These are phyloP conservation scores for Fusarium humuli DNA, from an alignment of 2,329 filamentous ascomycete species.

Conservation along the genomic window DNA sequence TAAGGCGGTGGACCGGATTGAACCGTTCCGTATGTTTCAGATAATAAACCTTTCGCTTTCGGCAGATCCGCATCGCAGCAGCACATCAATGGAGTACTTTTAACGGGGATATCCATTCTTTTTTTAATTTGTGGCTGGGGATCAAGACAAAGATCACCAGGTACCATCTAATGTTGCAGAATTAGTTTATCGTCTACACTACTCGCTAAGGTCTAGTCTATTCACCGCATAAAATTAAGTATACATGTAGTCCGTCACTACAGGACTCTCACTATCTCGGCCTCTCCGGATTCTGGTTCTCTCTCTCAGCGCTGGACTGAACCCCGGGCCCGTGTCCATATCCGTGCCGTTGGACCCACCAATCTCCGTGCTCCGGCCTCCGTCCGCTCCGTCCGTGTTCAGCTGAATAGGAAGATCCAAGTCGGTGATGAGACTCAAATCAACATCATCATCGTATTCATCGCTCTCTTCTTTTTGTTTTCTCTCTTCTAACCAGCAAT, in stretches of 20 bases:
- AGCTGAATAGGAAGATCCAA: conserved; percentile 22
- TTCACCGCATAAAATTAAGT: conserved; percentile 11
- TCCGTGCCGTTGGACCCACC: conserved; percentile 20
- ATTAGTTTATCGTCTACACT: background rate
- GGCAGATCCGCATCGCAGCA: conserved; percentile 3
- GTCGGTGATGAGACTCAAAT: conserved; percentile 9
- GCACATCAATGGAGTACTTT: conserved; percentile 1
- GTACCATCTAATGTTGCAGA: conserved; percentile 24
- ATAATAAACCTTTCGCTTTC: conserved; percentile 23
- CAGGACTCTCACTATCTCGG: conserved; percentile 20
- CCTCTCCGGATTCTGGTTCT: conserved; percentile 6
- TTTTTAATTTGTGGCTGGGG: conserved; percentile 23
- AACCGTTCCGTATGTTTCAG: conserved; percentile 32
- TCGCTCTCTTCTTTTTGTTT: conserved; percentile 28
- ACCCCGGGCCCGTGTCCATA: background rate
- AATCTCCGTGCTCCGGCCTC: conserved; percentile 16
- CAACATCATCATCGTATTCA: conserved; percentile 17
- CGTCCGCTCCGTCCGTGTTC: conserved; percentile 16
- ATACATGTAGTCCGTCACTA: conserved; percentile 15
- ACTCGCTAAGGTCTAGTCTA: background rate
- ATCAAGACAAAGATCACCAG: conserved; percentile 30
- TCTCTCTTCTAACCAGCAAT: conserved; percentile 63
- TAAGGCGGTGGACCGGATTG: conserved; percentile 10
- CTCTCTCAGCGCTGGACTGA: conserved; percentile 11
- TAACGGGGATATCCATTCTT: background rate